Conservation (phyloP, 2,329 filamentous ascomycete species). For the Dactylellina sp. region DNA sequence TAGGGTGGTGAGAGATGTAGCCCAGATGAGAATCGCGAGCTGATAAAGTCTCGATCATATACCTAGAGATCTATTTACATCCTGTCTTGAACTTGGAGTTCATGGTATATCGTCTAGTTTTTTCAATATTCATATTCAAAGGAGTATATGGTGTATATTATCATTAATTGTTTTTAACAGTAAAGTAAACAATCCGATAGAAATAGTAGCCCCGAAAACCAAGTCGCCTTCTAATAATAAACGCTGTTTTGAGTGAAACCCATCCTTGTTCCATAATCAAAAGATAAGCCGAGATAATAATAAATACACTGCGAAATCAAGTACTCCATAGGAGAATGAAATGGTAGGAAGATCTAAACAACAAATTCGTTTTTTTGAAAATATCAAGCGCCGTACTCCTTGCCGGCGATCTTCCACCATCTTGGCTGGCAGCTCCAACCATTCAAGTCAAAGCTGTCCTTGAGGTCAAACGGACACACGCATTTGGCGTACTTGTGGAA, state of each 20-base stretch:
- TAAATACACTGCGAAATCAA: constrained; percentile 4
- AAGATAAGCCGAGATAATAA: constrained; percentile 1
- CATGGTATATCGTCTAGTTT: too few relatives aligned
- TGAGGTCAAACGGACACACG: constrained; percentile 59
- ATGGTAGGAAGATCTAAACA: background rate
- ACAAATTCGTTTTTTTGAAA: constrained; percentile 1
- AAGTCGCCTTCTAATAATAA: constrained; percentile 1
- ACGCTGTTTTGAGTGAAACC: constrained; percentile 7
- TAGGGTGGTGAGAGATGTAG: constrained; percentile 60
- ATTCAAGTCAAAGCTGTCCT: constrained; percentile 60
- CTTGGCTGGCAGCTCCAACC: constrained; percentile 59
- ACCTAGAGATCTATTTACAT: too few relatives aligned
- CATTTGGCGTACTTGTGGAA: constrained; percentile 58
- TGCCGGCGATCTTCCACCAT: constrained; percentile 60
- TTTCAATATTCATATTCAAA: constrained; percentile 1
- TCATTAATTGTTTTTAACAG: constrained; percentile 7
- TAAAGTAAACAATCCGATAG: background rate
- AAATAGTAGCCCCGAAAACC: constrained; percentile 6
- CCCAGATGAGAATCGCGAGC: constrained; percentile 44
- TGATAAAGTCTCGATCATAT: constrained; percentile 4
- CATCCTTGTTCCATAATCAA: constrained; percentile 12
- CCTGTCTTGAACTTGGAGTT: too few relatives aligned
- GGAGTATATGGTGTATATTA: constrained; percentile 3
- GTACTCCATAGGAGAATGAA: background rate
- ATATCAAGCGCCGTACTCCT: constrained; percentile 54